Evolutionary conservation across 495 filamentous ascomycete species (phyloP).

Genomic region (Podospora comata): DNA sequence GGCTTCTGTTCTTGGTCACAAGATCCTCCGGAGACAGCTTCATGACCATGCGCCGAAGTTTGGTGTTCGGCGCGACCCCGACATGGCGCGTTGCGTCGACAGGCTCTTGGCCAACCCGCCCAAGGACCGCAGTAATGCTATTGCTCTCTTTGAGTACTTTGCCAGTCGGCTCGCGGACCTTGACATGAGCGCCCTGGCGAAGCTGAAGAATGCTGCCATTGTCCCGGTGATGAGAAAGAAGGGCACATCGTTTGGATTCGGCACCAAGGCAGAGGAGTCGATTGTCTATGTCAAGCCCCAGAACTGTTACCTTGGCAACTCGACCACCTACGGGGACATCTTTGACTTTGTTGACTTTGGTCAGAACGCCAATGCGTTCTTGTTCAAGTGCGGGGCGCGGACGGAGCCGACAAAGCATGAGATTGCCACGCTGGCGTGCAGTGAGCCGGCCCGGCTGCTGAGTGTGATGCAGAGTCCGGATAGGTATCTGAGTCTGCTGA

Average conservation of each 20-base stretch:
- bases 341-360: slow-evolving; percentile 98
- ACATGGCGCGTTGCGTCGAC: slow-evolving; percentile 68
- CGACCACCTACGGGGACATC: slow-evolving; percentile 74
- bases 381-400: slow-evolving; percentile 83
- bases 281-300: slow-evolving; percentile 55
- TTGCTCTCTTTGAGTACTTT: slow-evolving; percentile 75
- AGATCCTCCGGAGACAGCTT: slow-evolving; percentile 68
- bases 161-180: slow-evolving; percentile 72
- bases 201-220: slow-evolving; percentile 60
- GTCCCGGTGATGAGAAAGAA: slow-evolving; percentile 60
- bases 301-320: slow-evolving; percentile 72
- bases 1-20: slow-evolving; percentile 72
- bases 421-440: slow-evolving; percentile 71
- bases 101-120: slow-evolving; percentile 69
- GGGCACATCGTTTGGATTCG: slow-evolving; percentile 16
- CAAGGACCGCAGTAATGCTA: slow-evolving; percentile 57
- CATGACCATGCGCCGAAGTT: slow-evolving; percentile 74
- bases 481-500: slow-evolving; percentile 78
- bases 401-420: slow-evolving; percentile 82
- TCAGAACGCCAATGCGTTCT: slow-evolving; percentile 77
- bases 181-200: slow-evolving; percentile 53
- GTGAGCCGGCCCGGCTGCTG: slow-evolving; percentile 74
- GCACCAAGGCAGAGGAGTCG: slow-evolving; percentile 24
- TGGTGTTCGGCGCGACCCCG: slow-evolving; percentile 76
- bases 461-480: slow-evolving; percentile 73